Conservation (phyloP, 306 rosid genomes). For the Oxytropis ochrocephala region DNA sequence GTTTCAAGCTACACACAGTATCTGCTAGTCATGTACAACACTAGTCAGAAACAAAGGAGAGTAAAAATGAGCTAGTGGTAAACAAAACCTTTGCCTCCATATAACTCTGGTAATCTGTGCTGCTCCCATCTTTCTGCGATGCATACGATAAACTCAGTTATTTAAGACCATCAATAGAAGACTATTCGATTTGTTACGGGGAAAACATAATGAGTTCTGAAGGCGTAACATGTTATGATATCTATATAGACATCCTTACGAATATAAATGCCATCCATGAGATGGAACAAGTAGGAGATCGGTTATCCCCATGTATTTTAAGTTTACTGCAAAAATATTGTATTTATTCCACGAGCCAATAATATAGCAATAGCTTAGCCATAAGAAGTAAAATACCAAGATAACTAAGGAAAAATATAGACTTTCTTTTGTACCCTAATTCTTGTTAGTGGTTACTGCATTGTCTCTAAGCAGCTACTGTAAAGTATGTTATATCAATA, state of each 20-base stretch:
- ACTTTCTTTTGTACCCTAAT: not conserved
- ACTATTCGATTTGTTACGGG: not conserved
- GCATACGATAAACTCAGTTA: conserved; percentile 4
- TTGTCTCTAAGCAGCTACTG: not conserved
- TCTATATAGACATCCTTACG: not conserved
- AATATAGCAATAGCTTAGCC: not conserved
- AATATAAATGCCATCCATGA: not conserved
- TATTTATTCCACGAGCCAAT: not conserved
- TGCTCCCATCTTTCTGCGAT: conserved; percentile 80
- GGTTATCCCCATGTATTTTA: not conserved
- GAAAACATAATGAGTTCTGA: conserved; percentile 8
- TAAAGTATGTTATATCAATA: not conserved
- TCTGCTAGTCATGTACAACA: not conserved
- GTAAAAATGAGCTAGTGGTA: not conserved
- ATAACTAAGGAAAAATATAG: not conserved
- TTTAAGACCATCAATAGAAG: not conserved
- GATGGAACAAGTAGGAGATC: conserved; percentile 12
- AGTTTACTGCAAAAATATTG: not conserved
- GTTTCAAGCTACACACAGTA: conserved; percentile 1
- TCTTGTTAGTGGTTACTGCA: not conserved
- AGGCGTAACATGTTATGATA: not conserved
- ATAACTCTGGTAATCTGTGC: conserved; percentile 68
- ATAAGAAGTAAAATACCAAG: not conserved
- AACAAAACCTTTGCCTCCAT: conserved; percentile 74
- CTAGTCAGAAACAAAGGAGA: not conserved